Evolutionary conservation across 306 rosid genomes (phyloP).

Genomic region (Erythrophleum fordii): DNA sequence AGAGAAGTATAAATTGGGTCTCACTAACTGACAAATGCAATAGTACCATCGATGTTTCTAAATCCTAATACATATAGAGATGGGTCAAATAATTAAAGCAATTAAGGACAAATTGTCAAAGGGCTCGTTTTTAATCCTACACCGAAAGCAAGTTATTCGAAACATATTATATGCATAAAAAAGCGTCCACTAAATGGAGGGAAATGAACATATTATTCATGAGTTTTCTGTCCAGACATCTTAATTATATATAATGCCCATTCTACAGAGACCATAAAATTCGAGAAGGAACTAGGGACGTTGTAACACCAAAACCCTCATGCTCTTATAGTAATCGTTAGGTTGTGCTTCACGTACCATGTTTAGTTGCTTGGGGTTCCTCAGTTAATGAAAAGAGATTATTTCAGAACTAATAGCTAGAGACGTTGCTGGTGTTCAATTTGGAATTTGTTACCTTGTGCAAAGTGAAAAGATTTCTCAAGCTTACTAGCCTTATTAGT

Average conservation of each 20-base stretch:
- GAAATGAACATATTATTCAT: not conserved
- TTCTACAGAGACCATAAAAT: not conserved
- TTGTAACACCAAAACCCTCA: not conserved
- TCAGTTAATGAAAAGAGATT: not conserved
- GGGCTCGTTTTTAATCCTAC: not conserved
- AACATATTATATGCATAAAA: conserved; percentile 6
- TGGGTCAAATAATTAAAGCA: conserved; percentile 2
- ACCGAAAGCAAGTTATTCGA: not conserved
- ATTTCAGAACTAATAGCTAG: not conserved
- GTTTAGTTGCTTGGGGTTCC: not conserved
- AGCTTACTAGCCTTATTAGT: not conserved
- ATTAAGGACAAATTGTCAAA: not conserved
- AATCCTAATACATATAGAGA: not conserved
- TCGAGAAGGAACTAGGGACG: not conserved
- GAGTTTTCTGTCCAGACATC: not conserved
- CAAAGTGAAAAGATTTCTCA: conserved; percentile 3
- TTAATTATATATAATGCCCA: not conserved
- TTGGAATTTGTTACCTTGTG: not conserved
- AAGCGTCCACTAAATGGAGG: not conserved
- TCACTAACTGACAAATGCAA: not conserved
- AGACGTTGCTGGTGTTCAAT: not conserved
- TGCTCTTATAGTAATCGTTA: not conserved
- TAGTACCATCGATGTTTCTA: not conserved
- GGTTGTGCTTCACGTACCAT: not conserved
- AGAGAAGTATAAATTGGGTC: not conserved